A percentile compares a stretch with the other conserved stretches of the same genome.
Evolutionary conservation across 2,329 filamentous ascomycete species (phyloP).

Genomic region (Apiospora koreana): DNA sequence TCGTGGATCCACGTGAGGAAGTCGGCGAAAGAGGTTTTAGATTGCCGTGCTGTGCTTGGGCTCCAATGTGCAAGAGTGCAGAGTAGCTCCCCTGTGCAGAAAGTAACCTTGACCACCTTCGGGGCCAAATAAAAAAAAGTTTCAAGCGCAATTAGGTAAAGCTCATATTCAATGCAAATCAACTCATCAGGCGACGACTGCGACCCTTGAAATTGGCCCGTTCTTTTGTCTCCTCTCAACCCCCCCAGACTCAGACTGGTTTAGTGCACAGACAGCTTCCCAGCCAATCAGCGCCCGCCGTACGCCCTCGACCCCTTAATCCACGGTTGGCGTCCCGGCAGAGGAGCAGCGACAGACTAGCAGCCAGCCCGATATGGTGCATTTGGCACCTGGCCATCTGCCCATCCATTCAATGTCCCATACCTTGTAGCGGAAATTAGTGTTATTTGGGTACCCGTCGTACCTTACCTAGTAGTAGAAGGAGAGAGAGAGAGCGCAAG

Average conservation of each 20-base stretch:
- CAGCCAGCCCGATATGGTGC: slow-evolving; percentile 8
- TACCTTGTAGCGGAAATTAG: slow-evolving; percentile 11
- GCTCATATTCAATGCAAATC: slow-evolving; percentile 4
- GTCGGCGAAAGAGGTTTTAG: slow-evolving; percentile 9
- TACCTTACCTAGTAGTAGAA: neutral
- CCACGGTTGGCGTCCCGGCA: slow-evolving; percentile 11
- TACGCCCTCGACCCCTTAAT: neutral
- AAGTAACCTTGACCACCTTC: neutral
- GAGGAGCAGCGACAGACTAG: slow-evolving; percentile 5
- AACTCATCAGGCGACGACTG: slow-evolving; percentile 5
- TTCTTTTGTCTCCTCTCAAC: neutral
- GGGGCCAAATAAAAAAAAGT: slow-evolving; percentile 1
- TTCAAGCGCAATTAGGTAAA: slow-evolving; percentile 6
- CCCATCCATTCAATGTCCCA: neutral
- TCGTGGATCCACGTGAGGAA: slow-evolving; percentile 1
- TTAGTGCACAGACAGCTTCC: slow-evolving; percentile 1
- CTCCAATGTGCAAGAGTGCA: neutral
- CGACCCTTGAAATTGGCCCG: slow-evolving; percentile 7
- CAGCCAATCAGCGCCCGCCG: neutral
- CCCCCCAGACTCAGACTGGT: slow-evolving; percentile 18
- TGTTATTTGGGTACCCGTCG: slow-evolving; percentile 4
- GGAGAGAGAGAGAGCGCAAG: neutral
- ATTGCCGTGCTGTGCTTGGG: slow-evolving; percentile 2
- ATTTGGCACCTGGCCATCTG: neutral
- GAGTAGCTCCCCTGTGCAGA: neutral